Evolutionary conservation across 1,284 basidiomycete genomes (phyloP), one percentile per base, ranked within the genome.

Genomic region (Sanghuangporus sanghuang): DNA sequence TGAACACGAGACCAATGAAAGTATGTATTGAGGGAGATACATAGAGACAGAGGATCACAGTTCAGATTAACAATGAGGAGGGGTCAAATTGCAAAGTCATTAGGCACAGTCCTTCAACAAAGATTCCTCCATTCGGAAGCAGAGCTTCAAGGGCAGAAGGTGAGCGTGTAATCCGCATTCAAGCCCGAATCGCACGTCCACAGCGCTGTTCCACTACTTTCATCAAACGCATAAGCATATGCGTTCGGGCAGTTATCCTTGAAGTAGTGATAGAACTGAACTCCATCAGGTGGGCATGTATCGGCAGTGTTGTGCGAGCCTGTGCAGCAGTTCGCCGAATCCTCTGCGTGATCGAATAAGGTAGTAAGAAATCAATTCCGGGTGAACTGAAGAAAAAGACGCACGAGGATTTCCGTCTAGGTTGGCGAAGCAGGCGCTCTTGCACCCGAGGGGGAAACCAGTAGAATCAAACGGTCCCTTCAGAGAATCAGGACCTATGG

Each of bases 141-240:
- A 36, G 46, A 16, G 0, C 7, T 55, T 67, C 40, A 66, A 14
- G 83, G 82, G 70, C 83, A 85, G 76, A 85, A 85, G 6, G 82
- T 85, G 42, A 84, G 59, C 16, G 81, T 84, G 68, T 85, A 85
- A 66, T 82, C 78, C 2, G 83, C 79, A 16, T 73, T 76, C 50
- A 71, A 70, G 36, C 67, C 61, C 16, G 78, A 74, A 54, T 74
- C 65, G 70, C 85, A 85, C 2, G 77, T 82, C 73, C 74, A 83
- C 40, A 86, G 74, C 11, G 83, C 83, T 16, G 80, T 82, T 2
- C 77, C 79, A 67, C 77, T 80, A 4, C 75, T 70, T 68, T 86
- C 84, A 67, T 85, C 84, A 67, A 74, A 86, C 4, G 84, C 81
- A 67, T 85, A 86, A 1, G 77, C 83, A 66, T 86, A 86, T 0